A percentile compares a stretch with the other conserved stretches of the same genome.
Conservation (phyloP, 73 alveolate species). For the Paramecium pentaurelia region DNA sequence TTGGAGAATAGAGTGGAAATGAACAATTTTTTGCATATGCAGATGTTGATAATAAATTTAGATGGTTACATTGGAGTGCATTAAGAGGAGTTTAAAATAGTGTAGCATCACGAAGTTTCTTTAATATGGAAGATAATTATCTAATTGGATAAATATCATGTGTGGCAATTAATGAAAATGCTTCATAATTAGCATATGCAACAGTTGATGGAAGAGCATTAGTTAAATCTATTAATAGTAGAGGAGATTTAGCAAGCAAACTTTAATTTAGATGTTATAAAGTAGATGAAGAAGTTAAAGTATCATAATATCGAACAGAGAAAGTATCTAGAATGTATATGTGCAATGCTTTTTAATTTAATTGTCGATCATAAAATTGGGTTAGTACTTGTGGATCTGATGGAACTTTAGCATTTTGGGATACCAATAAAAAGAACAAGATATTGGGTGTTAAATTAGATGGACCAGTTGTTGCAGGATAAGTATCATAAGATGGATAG, state of each 20-base stretch:
- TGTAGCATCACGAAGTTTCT: conserved; percentile 13
- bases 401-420: conserved; percentile 47
- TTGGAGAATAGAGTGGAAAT: neutral
- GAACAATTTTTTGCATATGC: conserved; percentile 36
- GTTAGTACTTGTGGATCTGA: conserved; percentile 45
- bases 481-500: conserved; percentile 17
- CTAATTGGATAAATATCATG: neutral
- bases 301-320: neutral
- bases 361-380: neutral
- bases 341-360: neutral
- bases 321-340: neutral
- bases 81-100: neutral
- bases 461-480: conserved; percentile 15
- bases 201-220: conserved; percentile 44
- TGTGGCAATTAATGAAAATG: neutral
- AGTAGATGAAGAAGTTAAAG: neutral
- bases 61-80: conserved; percentile 8
- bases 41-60: neutral
- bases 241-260: neutral
- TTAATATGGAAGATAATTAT: neutral
- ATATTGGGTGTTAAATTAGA: neutral
- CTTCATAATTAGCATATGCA: conserved; percentile 7
- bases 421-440: neutral
- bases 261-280: neutral
- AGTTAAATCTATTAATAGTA: neutral